Evolutionary conservation across 768 basidiomycete genomes (phyloP).

Genomic region (Russula virescens): DNA sequence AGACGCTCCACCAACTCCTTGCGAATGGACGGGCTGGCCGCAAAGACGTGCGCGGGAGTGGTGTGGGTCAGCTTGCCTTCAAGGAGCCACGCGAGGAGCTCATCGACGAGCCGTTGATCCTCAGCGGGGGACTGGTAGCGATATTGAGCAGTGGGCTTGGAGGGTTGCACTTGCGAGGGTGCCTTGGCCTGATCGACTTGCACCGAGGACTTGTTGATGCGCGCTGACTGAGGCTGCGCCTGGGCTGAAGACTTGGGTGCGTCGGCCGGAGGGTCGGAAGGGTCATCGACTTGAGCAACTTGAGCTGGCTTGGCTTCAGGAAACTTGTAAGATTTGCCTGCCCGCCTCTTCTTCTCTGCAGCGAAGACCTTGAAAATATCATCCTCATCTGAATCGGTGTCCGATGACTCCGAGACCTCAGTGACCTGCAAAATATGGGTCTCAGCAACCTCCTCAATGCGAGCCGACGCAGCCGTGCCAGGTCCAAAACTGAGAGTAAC

Average conservation of each 20-base stretch:
- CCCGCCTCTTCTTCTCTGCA: constrained; percentile 36
- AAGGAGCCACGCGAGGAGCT: not conserved
- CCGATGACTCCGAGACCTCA: not conserved
- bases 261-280: not conserved
- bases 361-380: constrained; percentile 39
- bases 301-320: not conserved
- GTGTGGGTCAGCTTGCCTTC: constrained; percentile 33
- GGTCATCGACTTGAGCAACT: no score
- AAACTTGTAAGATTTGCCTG: constrained; percentile 39
- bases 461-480: no score
- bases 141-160: not conserved
- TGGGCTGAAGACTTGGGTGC: not conserved
- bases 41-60: constrained; percentile 30
- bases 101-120: not conserved
- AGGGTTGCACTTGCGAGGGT: no score
- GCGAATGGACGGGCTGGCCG: not conserved
- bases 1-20: not conserved
- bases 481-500: no score
- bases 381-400: not conserved
- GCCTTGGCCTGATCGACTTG: not conserved
- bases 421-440: not conserved
- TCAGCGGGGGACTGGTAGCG: not conserved
- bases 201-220: not conserved
- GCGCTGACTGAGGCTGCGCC: no score
- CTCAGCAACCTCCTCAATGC: not conserved